Conservation (phyloP, 768 basidiomycete species). For the Podaxis sp. region DNA sequence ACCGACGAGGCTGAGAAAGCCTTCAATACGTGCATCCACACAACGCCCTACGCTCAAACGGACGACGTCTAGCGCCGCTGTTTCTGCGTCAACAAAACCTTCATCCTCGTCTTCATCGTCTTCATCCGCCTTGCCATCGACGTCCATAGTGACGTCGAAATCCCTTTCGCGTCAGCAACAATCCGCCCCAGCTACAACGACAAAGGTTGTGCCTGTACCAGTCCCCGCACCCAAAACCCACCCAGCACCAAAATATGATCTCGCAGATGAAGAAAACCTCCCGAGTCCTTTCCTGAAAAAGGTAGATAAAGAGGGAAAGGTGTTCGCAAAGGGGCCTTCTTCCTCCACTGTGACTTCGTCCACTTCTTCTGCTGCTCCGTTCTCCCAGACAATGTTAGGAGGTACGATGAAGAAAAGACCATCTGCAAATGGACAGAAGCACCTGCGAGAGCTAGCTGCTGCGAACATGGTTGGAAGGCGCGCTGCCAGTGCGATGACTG, state of each 20-base stretch:
- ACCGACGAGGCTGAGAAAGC: slow-evolving; percentile 14
- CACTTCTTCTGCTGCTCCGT: neutral
- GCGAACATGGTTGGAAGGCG: slow-evolving; percentile 46
- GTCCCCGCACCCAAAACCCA: slow-evolving; percentile 23
- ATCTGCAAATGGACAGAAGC: slow-evolving; percentile 45
- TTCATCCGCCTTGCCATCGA: slow-evolving; percentile 18
- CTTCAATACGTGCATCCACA: slow-evolving; percentile 48
- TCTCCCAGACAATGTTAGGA: slow-evolving; percentile 3
- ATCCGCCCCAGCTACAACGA: neutral
- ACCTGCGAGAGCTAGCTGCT: slow-evolving; percentile 61
- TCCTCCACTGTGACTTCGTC: neutral
- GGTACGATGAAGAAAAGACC: slow-evolving; percentile 39
- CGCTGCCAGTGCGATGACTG: slow-evolving; percentile 16
- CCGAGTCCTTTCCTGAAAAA: slow-evolving; percentile 82
- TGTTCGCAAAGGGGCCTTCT: neutral
- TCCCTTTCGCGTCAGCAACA: slow-evolving; percentile 17
- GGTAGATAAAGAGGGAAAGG: slow-evolving; percentile 15
- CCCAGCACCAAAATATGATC: slow-evolving; percentile 56
- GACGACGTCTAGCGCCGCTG: slow-evolving; percentile 18
- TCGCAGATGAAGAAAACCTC: slow-evolving; percentile 79
- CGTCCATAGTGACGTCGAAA: slow-evolving; percentile 17
- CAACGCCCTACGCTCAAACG: slow-evolving; percentile 27
- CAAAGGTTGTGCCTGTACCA: slow-evolving; percentile 21
- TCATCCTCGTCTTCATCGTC: slow-evolving; percentile 7
- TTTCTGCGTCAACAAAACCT: slow-evolving; percentile 15